Evolutionary conservation across 495 filamentous ascomycete genomes (phyloP).

Genomic region (Lophiostoma macrostomum): DNA sequence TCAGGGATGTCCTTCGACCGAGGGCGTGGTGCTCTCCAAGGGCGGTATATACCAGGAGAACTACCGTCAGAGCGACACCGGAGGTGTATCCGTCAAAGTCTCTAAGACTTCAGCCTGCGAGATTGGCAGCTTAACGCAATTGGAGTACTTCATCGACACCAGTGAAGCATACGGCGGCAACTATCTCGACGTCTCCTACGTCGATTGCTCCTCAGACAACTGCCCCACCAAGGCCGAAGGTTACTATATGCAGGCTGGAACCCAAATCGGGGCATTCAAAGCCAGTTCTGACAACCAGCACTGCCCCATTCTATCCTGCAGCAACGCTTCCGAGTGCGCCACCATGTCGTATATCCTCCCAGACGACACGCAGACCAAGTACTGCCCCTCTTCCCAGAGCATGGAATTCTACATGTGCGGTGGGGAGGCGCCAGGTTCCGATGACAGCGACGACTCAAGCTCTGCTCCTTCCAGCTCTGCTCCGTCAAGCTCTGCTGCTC

Average conservation of each 20-base stretch:
- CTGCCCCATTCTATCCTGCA: slow-evolving; percentile 31
- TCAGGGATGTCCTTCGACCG: slow-evolving; percentile 2
- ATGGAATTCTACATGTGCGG: slow-evolving; percentile 34
- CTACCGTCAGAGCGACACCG: slow-evolving; percentile 7
- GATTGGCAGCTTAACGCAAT: slow-evolving; percentile 21
- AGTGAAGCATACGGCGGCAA: slow-evolving; percentile 2
- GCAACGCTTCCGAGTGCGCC: slow-evolving; percentile 2
- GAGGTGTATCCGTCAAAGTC: slow-evolving; percentile 33
- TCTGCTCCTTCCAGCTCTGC: not conserved
- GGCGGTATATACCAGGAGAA: slow-evolving; percentile 29
- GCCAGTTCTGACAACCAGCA: not conserved
- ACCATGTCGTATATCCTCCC: slow-evolving; percentile 21
- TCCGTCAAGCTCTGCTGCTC: too few relatives aligned
- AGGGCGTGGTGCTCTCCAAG: not conserved
- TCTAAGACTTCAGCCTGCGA: slow-evolving; percentile 13
- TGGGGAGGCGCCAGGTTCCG: slow-evolving; percentile 5
- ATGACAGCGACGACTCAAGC: not conserved
- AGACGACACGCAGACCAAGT: slow-evolving; percentile 26
- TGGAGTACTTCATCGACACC: slow-evolving; percentile 34
- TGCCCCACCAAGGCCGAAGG: slow-evolving; percentile 28
- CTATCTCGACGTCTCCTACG: slow-evolving; percentile 34
- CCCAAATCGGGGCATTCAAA: slow-evolving; percentile 2
- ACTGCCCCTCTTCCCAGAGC: slow-evolving; percentile 19
- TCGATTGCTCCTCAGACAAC: slow-evolving; percentile 22
- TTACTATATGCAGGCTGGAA: slow-evolving; percentile 31